Evolutionary conservation across 768 basidiomycete species (phyloP).

Genomic region (Pluteus cervinus): DNA sequence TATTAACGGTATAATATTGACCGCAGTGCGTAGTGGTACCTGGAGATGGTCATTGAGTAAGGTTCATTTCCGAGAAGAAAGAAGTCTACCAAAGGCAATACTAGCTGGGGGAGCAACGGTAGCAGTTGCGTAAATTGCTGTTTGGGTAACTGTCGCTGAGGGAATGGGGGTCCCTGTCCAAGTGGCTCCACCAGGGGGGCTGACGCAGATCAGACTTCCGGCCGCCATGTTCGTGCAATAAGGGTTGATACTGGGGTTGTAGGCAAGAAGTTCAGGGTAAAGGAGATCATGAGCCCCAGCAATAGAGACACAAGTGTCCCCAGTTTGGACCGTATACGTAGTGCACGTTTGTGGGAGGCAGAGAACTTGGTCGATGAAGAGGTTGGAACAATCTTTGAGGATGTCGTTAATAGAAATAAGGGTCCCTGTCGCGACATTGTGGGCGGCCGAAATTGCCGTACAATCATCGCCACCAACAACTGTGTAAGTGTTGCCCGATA

Average conservation of each 20-base stretch:
- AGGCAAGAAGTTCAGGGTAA: too few species aligned
- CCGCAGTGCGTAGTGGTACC: too few species aligned
- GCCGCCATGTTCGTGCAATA: too few species aligned
- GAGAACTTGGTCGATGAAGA: conserved; percentile 6
- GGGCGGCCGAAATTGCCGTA: conserved; percentile 2
- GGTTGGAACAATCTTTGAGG: conserved; percentile 3
- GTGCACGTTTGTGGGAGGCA: conserved; percentile 16
- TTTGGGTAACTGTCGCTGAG: too few species aligned
- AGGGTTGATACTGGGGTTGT: too few species aligned
- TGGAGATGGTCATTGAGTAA: too few species aligned
- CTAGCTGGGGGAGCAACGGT: too few species aligned
- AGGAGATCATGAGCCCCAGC: conserved; percentile 6
- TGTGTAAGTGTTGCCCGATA: conserved; percentile 5
- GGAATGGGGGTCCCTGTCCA: too few species aligned
- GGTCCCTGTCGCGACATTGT: conserved; percentile 7
- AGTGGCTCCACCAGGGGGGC: conserved; percentile 15
- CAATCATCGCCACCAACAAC: conserved; percentile 3
- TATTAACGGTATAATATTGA: too few species aligned
- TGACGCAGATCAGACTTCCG: conserved; percentile 10
- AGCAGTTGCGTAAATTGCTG: too few species aligned
- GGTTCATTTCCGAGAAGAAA: too few species aligned
- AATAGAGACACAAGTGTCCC: conserved; percentile 15
- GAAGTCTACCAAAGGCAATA: too few species aligned
- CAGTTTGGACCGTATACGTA: conserved; percentile 10
- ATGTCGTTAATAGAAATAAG: conserved; percentile 4